Evolutionary conservation across 495 filamentous ascomycete genomes (phyloP).

Genomic region (Trichocladium antarcticum): DNA sequence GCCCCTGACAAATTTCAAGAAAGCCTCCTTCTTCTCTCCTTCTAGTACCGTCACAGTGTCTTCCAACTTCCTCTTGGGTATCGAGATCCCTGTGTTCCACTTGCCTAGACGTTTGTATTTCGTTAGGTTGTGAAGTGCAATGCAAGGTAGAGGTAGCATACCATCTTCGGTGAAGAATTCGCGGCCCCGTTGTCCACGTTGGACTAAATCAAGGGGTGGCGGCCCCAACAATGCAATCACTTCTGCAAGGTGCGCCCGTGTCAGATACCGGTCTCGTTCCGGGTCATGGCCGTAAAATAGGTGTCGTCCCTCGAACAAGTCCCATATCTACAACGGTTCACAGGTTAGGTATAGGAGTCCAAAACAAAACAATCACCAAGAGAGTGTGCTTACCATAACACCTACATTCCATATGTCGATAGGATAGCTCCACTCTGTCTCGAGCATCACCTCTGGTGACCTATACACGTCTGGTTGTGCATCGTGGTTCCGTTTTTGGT

Average conservation of each 20-base stretch:
- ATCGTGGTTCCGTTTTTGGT: slow-evolving; percentile 15
- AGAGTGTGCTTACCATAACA: slow-evolving; percentile 30
- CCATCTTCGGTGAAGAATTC: background rate
- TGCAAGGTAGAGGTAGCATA: background rate
- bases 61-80: slow-evolving; percentile 16
- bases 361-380: slow-evolving; percentile 1
- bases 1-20: slow-evolving; percentile 31
- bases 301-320: slow-evolving; percentile 38
- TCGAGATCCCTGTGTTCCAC: slow-evolving; percentile 4
- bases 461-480: slow-evolving; percentile 34
- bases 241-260: slow-evolving; percentile 39
- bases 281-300: slow-evolving; percentile 37
- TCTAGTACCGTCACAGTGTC: slow-evolving; percentile 23
- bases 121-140: background rate
- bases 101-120: too few relatives aligned
- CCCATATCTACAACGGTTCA: slow-evolving; percentile 33
- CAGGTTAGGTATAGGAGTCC: background rate
- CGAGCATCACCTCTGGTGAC: slow-evolving; percentile 41
- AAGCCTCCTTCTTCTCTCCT: slow-evolving; percentile 32
- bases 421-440: slow-evolving; percentile 33
- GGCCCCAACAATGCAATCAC: slow-evolving; percentile 37
- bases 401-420: slow-evolving; percentile 45
- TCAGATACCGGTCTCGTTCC: slow-evolving; percentile 32
- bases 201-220: slow-evolving; percentile 34
- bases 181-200: background rate